phyloP scores from a whole-genome alignment of 2,329 filamentous ascomycete genomes.

The Curvularia lunata region DNA sequence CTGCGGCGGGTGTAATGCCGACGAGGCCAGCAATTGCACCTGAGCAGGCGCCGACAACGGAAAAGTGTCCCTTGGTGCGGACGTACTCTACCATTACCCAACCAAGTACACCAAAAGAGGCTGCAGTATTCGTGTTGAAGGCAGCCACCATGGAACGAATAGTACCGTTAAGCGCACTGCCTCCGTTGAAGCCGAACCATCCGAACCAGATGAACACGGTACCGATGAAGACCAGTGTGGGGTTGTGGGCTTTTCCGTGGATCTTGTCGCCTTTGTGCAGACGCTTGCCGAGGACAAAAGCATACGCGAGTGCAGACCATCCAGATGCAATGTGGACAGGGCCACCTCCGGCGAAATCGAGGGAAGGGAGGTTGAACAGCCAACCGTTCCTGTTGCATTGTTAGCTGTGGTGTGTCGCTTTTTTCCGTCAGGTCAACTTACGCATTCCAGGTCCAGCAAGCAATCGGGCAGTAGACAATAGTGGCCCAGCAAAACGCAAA shows the following conservation, averaged over 20 bases:
- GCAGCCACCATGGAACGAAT: constrained; percentile 62
- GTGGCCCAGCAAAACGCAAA: constrained; percentile 70
- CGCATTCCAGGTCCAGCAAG: constrained; percentile 71
- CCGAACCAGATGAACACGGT: constrained; percentile 71
- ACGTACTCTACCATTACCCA: constrained; percentile 62
- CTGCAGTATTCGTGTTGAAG: constrained; percentile 66
- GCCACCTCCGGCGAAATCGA: constrained; percentile 68
- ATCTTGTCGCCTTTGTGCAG: constrained; percentile 56
- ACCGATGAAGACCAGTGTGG: constrained; percentile 67
- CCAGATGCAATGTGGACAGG: constrained; percentile 70
- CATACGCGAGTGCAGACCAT: constrained; percentile 68
- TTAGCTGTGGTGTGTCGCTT: not conserved
- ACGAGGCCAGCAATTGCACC: constrained; percentile 65
- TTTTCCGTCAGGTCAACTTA: constrained; percentile 24
- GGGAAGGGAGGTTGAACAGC: constrained; percentile 65
- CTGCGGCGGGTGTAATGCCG: constrained; percentile 65
- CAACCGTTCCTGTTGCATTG: constrained; percentile 56
- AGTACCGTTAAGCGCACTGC: constrained; percentile 56
- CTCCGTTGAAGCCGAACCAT: constrained; percentile 66
- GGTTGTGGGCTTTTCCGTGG: constrained; percentile 66
- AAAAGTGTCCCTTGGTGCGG: constrained; percentile 59
- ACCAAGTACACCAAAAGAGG: constrained; percentile 60
- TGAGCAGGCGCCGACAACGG: constrained; percentile 63
- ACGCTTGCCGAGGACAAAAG: constrained; percentile 67
- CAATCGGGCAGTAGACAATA: constrained; percentile 68